Evolutionary conservation across 1,284 basidiomycete genomes (phyloP), one percentile per base, ranked within the genome.

Genomic region (Mycena citricolor): DNA sequence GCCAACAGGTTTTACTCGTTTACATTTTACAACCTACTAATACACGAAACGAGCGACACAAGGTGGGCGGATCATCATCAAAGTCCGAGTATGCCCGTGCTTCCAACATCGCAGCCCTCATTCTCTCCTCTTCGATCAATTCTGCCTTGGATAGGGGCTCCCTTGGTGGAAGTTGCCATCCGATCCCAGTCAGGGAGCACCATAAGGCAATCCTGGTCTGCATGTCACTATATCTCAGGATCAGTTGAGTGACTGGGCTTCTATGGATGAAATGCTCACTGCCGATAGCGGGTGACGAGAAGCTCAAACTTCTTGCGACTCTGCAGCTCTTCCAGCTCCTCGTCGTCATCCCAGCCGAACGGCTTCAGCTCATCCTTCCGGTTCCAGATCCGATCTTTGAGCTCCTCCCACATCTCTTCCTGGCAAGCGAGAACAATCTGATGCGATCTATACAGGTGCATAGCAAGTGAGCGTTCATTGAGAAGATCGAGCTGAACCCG

Each of bases 371-470:
- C 69, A 6, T 71, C 66, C 43, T 68, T 71, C 40, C 74, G 67
- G 52, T 79, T 77, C 33, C 74, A 68, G 58, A 83, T 71, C 42
- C 76, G 70, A 52, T 79, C 77, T 49, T 74, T 73, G 42, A 89
- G 68, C 51, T 86, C 84, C 49, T 86, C 85, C 84, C 85, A 89
- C 82, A 89, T 86, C 29, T 83, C 80, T 61, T 89, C 86, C 61
- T 81, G 77, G 52, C 78, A 81, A 8, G 79, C 80, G 10, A 86
- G 60, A n/a, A 89, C 81, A 22, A 68, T 62, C 52, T 78, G 74
- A 44, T 79, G 83, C 21, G 80, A 74, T 47, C 76, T 70, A 57
- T 83, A 79, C 7, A 88, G 70, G 47, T 86, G 83, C 80, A 87
- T 82, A 5, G 80, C 82, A 28, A 84, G 67, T 11, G 79, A 78